A percentile compares a stretch with the other conserved stretches of the same genome.
phyloP scores from a whole-genome alignment of 2,329 filamentous ascomycete species.

The Fusarium heterosporum region DNA sequence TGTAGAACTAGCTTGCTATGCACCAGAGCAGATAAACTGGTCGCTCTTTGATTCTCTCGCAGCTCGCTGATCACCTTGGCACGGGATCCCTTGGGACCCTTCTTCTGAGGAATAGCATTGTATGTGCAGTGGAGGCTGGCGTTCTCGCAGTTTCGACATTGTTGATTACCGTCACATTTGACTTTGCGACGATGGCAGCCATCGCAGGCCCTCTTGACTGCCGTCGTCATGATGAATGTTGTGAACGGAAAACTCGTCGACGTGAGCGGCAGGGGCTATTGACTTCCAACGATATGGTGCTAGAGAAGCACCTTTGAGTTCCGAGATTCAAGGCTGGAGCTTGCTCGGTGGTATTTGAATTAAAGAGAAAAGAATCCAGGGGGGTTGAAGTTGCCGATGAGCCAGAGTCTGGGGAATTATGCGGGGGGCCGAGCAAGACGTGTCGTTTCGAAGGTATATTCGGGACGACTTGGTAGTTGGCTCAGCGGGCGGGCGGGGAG shows the following conservation, averaged over 20 bases:
- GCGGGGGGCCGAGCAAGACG: slow-evolving; percentile 46
- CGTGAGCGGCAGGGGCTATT: slow-evolving; percentile 12
- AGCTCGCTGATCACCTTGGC: slow-evolving; percentile 82
- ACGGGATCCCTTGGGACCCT: slow-evolving; percentile 78
- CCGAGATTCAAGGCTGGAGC: slow-evolving; percentile 8
- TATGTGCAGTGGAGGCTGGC: slow-evolving; percentile 78
- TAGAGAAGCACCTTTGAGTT: slow-evolving; percentile 10
- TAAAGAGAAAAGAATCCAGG: slow-evolving; percentile 12
- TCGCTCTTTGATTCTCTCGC: slow-evolving; percentile 75
- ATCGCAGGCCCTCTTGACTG: slow-evolving; percentile 74
- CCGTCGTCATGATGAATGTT: slow-evolving; percentile 55
- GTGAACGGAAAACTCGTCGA: slow-evolving; percentile 23
- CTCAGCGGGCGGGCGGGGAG: slow-evolving; percentile 38
- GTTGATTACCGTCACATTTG: slow-evolving; percentile 73
- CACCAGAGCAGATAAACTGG: slow-evolving; percentile 71
- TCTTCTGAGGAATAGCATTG: slow-evolving; percentile 80
- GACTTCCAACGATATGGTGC: slow-evolving; percentile 23
- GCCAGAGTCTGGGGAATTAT: slow-evolving; percentile 48
- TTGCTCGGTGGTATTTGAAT: slow-evolving; percentile 23
- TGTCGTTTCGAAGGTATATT: slow-evolving; percentile 41
- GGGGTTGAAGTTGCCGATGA: slow-evolving; percentile 30
- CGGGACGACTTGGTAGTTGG: slow-evolving; percentile 39
- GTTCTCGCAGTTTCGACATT: slow-evolving; percentile 76
- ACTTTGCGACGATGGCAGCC: slow-evolving; percentile 81
- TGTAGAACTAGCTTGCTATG: not conserved